Base-by-base conservation (phyloP, 1,284 basidiomycete species). In the Ceratorhiza oryzae-sativae region DNA sequence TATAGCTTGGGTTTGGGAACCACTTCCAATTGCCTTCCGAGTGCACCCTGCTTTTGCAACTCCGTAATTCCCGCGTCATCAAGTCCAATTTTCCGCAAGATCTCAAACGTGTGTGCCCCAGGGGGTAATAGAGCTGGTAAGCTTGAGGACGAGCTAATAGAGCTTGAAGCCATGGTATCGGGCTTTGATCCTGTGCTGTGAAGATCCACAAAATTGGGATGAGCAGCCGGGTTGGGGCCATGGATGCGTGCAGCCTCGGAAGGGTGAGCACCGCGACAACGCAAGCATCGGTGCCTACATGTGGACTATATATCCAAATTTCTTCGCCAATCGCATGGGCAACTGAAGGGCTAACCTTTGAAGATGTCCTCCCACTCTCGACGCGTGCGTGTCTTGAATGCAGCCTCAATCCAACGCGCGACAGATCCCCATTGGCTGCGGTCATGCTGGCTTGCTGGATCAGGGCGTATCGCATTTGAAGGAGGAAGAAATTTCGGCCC, bases 311-410 rank as follows among this genome's bases (percentile, higher is more conserved):
- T 10, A 10, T 18, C 6, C n/a, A 12, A 45, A 45, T 45, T 18
- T 45, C 42, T 8, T 5, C 6, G n/a, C 15, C 15, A 4, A 8
- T 45, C 10, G 3, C 42, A 18, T 18, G 18, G 15, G 18, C 15
- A 18, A 18, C 10, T 10, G n/a, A 8, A 18, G 4, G 39, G 32
- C 81, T 41, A 73, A 88, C 90, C 87, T 71, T 88, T 82, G 77
- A 92, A 94, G 4, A 89, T 79, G 3, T 81, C 76, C 0, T 86
- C 83, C 93, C 93, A 95, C 68, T 89, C 87, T 73, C 90, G 86
- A 61, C 91, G 83, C 0, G 86, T 82, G 55, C 84, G 83, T 36
- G 83, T 83, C 71, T 81, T 80, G 79, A 95, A 95, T 1, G 89
- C 90, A 8, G 82, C 79, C 53, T 84, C 83, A 34, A 94, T 78